These are phyloP conservation scores for Colletotrichum sp. DNA, from an alignment of 2,329 filamentous ascomycete genomes.

Conservation along the genomic window DNA sequence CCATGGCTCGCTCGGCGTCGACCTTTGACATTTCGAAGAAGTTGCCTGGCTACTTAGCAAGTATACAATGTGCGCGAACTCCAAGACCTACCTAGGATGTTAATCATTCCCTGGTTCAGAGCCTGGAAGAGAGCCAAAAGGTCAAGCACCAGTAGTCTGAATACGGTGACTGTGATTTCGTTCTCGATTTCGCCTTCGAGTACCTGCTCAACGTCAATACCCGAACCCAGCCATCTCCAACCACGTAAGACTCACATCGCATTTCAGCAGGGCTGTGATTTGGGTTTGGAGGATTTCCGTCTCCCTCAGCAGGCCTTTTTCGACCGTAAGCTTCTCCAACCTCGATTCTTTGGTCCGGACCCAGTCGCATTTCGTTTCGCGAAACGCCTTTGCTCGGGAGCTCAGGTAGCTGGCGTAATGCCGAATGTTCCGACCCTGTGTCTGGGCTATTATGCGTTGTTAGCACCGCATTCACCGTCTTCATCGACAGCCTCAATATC, in stretches of 20 bases:
- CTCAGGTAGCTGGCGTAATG: slow-evolving; percentile 89
- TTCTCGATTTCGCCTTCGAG: slow-evolving; percentile 90
- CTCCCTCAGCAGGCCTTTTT: slow-evolving; percentile 90
- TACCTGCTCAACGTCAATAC: slow-evolving; percentile 57
- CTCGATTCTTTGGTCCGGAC: slow-evolving; percentile 82
- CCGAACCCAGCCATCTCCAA: background rate
- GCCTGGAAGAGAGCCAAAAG: slow-evolving; percentile 90
- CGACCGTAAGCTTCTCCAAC: slow-evolving; percentile 84
- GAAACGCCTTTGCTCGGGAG: slow-evolving; percentile 81
- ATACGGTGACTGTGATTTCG: slow-evolving; percentile 94
- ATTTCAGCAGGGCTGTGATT: slow-evolving; percentile 83
- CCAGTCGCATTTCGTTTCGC: slow-evolving; percentile 87
- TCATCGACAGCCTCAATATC: background rate
- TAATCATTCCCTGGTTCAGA: slow-evolving; percentile 96
- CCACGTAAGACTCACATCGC: slow-evolving; percentile 70
- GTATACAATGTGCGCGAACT: slow-evolving; percentile 2
- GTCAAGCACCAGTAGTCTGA: slow-evolving; percentile 88
- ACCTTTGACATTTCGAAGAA: slow-evolving; percentile 98
- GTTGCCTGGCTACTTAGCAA: slow-evolving; percentile 64
- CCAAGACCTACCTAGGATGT: slow-evolving; percentile 77
- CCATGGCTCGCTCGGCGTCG: slow-evolving; percentile 89
- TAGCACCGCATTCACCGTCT: background rate
- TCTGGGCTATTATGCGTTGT: slow-evolving; percentile 69
- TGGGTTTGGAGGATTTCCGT: slow-evolving; percentile 91
- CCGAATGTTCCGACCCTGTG: slow-evolving; percentile 92